Evolutionary conservation across 108 stramenopile species (phyloP), one percentile per base, ranked within the genome.

Genomic region (Parmales sp.): DNA sequence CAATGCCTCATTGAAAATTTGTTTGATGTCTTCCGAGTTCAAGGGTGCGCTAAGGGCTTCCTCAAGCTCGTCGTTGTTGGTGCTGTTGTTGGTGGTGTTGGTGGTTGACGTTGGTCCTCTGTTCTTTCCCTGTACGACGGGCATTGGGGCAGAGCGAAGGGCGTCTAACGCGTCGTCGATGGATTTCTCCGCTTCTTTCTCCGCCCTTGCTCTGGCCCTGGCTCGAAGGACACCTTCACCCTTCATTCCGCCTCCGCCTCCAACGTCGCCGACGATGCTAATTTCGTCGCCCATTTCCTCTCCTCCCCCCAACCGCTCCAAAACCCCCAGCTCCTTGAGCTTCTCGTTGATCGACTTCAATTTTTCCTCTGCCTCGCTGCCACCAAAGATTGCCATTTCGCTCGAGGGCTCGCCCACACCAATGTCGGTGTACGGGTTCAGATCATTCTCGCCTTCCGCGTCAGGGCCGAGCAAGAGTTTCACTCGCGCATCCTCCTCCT

Each of bases 401-500:
- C 29, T 34, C n/a, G 13, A 60, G 5, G 46, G 46, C 22, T 48
- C 23, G 22, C 23, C 22, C 13, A 48, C 3, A 18, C 23, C 46
- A 48, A 48, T 18, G 46, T 48, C 46, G 46, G 6, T 20, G 31
- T 34, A 18, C 11, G 29, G 6, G 54, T 29, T 60, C 29, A 34
- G 26, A 60, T 28, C 54, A 34, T 60, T 34, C 3, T 60, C 54
- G 29, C 54, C 54, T 34, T 60, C 54, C 7, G 54, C 36, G 54
- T 60, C 54, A 2, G 54, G 54, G 16, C 54, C 54, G 54, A 60
- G 54, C 6, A 60, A 34, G 54, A 60, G 54, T 34, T 60, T 60
- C 54, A 60, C 13, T 4, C 54, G 4, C 9, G 54, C 54, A 28
- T 60, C 54, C 54, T 60, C 54, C 54, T 60, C 54, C 29, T 34